Base-by-base conservation (phyloP, 805 yeast genomes). In the Starmerella geochares region DNA sequence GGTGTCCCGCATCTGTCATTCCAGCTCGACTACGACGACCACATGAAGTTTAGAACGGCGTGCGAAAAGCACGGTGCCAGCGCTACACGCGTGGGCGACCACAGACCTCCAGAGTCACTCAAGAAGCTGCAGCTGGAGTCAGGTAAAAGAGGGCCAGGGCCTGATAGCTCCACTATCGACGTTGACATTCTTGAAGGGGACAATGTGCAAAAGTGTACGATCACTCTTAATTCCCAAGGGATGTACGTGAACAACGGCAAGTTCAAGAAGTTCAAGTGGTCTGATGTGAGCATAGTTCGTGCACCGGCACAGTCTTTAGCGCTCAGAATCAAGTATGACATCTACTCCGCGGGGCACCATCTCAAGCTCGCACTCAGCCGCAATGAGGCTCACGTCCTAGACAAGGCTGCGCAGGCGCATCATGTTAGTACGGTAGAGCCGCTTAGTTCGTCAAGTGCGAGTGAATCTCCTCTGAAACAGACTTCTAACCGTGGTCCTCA, bases 211-310 rank as follows among this genome's bases (percentile, higher is more conserved):
- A 20, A 24, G 28, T 17, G 29, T 5, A 24, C 42, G 4, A n/a
- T 38, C 13, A 38, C 42, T 5, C 29, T 38, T 20, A 38, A 38
- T 4, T 14, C 42, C 14, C 42, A 20, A 13, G 42, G 31, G 11
- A 9, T 38, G 17, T 38, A 38, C 20, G 23, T 38, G 29, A 38
- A 38, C 31, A 38, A 38, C 14, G 8, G 8, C 4, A 38, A 17
- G 42, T 24, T n/a, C 20, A 38, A 38, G 29, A 23, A 24, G 19
- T 38, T 38, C 21, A 29, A 38, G 20, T 38, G 42, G 42, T 29
- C 42, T 5, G 11, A n/a, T 13, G 3, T 38, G 29, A 9, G 25
- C 29, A 24, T 38, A 28, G 20, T 10, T 11, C 42, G 31, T 10
- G 23, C 9, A 13, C 25, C 28, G 11, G 13, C 31, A 10, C 16